Evolutionary conservation across 805 yeast genomes (phyloP), one percentile per base, ranked within the genome.

Genomic region (Saturnispora bothae): DNA sequence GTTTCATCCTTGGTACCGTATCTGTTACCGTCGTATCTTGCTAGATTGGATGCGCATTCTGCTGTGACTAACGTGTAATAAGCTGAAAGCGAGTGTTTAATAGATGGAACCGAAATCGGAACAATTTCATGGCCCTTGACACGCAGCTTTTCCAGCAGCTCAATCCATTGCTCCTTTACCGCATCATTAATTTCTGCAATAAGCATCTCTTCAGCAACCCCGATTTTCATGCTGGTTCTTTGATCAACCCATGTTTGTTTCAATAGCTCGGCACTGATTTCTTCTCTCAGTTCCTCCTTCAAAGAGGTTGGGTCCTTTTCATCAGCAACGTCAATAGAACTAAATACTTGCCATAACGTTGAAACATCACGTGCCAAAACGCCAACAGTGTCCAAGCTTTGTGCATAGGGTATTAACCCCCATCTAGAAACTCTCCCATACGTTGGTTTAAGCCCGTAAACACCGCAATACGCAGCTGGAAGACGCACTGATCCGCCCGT

Each of bases 401-500:
- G 97, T 2, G 96, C 96, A 59, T 88, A 89, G 0, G 96, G 77
- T 3, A 88, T 63, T 7, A 92, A 84, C 2, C 98, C 99, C 77
- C 84, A 78, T 40, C 99, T 64, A 0, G 96, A 86, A 2, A 92
- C 63, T 28, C 95, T 66, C 0, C 98, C 98, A 56, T 92, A 92
- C 0, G 92, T 69, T 1, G 98, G 98, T 56, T 92, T 92, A 62
- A 85, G 85, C 1, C 98, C 98, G 22, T 74, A 61, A 0, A 81
- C 68, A 2, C 88, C 83, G 47, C 89, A 78, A 55, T 80, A 85
- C 15, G 94, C 78, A 1, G 95, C 94, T 0, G 99, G 99, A 16
- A 84, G 63, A 43, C 99, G 68, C 0, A 92, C 84, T 0, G 96
- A 85, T 0, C 99, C 99, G 4, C 99, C 99, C 0, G 99, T 92